Evolutionary conservation across 805 yeast genomes (phyloP).

Genomic region (Cyberlindnera lachancei): DNA sequence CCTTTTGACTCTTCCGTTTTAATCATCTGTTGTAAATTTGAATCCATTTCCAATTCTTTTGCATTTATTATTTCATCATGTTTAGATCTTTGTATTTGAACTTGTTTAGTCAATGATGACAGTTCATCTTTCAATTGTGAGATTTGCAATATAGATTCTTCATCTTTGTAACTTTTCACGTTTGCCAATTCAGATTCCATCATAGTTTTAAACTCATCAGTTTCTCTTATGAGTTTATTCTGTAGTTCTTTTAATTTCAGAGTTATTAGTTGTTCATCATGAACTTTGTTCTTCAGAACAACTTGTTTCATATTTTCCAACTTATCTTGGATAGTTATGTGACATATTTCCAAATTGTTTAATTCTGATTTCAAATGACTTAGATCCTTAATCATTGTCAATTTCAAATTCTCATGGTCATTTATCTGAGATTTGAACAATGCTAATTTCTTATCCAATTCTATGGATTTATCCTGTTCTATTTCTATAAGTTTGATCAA

Average conservation of each 20-base stretch:
- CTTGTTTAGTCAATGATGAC: constrained; percentile 3
- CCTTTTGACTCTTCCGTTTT: constrained; percentile 23
- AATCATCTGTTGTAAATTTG: constrained; percentile 14
- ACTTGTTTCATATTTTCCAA: constrained; percentile 3
- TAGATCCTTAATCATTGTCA: constrained; percentile 1
- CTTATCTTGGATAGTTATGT: constrained; percentile 9
- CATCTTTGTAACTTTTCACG: constrained; percentile 18
- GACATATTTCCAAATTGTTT: constrained; percentile 9
- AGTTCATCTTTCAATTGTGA: constrained; percentile 11
- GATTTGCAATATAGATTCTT: constrained; percentile 11
- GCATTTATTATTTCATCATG: constrained; percentile 4
- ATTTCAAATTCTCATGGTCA: constrained; percentile 3
- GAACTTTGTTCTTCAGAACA: constrained; percentile 3
- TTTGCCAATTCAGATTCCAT: constrained; percentile 23
- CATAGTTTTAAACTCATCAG: constrained; percentile 26
- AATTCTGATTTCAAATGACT: constrained; percentile 9
- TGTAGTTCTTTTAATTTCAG: constrained; percentile 24
- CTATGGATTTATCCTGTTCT: constrained; percentile 7
- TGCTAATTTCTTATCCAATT: constrained; percentile 6
- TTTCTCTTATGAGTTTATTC: constrained; percentile 22
- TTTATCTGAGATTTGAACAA: constrained; percentile 4
- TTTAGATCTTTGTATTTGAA: constrained; percentile 1
- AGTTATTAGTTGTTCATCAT: constrained; percentile 12
- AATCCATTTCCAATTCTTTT: constrained; percentile 6
- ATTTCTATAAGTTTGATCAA: constrained; percentile 7